Base-by-base conservation (phyloP, 1,139 yeast species). In the Pichia sp. region DNA sequence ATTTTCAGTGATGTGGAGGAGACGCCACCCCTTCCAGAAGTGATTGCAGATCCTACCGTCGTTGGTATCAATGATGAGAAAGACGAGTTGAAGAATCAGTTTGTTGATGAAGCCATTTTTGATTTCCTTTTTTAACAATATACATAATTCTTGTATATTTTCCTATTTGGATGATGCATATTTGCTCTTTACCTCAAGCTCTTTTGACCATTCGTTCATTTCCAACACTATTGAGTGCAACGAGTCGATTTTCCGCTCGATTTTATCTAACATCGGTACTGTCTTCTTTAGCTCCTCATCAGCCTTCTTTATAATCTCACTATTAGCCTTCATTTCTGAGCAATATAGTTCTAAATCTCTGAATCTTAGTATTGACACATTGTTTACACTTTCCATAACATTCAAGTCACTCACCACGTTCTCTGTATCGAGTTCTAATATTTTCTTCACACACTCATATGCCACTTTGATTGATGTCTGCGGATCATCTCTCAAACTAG, bases 191-290 rank as follows among this genome's bases (percentile, higher is more conserved):
- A 71, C 73, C 49, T 77, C 81, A 48, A 82, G 63, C 57, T 82
- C 86, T 30, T 71, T 68, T 1, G 87, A 75, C 84, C 87, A 85
- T 53, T 72, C 74, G 57, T 84, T 87, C 51, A 87, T 67, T 60
- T 87, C 90, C 6, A 68, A 64, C 1, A 79, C 75, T 4, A 85
- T 62, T 0, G 62, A 64, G 51, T 78, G 81, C 53, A 86, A 65
- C 44, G 72, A 70, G 11, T 68, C 72, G 1, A 82, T 76, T 50
- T 77, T 75, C 1, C 63, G 50, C 53, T 82, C 90, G 4, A 84
- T 70, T 1, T 65, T 65, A 16, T 70, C 72, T 30, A 84, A 61
- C 34, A 72, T 55, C 75, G 51, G 38, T 3, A 48, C 3, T 2
- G 47, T 43, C 6, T 38, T 29, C 5, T 32, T n/a, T 10, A 52